Conservation (phyloP, 2,329 filamentous ascomycete genomes). For the Pestalotiopsis sp. region DNA sequence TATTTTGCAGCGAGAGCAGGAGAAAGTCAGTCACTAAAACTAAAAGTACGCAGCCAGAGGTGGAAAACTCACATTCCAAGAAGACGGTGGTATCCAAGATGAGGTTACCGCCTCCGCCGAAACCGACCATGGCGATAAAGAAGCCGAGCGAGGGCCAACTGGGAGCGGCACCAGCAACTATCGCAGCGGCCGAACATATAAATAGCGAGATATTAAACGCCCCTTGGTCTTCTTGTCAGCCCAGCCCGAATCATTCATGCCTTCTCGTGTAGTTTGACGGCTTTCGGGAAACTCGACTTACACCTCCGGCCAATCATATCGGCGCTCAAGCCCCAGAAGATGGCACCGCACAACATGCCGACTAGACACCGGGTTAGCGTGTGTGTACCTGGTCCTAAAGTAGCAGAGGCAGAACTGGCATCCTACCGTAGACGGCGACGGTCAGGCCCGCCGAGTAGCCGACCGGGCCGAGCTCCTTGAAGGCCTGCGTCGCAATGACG, state of each 20-base stretch:
- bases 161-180: conserved; percentile 68
- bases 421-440: conserved; percentile 56
- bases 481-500: conserved; percentile 62
- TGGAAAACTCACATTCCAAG: conserved; percentile 39
- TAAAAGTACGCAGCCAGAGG: background rate
- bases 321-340: conserved; percentile 71
- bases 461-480: conserved; percentile 58
- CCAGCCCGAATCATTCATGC: background rate
- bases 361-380: conserved; percentile 25
- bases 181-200: conserved; percentile 62
- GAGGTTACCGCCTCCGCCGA: conserved; percentile 67
- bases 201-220: conserved; percentile 72
- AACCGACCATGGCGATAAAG: conserved; percentile 65
- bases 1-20: background rate
- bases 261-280: background rate
- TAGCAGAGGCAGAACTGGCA: background rate
- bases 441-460: conserved; percentile 61
- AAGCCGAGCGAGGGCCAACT: conserved; percentile 67
- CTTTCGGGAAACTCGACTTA: background rate
- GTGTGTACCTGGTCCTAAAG: background rate
- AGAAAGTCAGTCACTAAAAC: background rate
- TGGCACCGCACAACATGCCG: conserved; percentile 56
- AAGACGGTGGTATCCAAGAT: conserved; percentile 62
- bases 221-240: conserved; percentile 3
- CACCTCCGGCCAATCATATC: conserved; percentile 70